These are phyloP conservation scores for Leccinum brunneo-olivaceum DNA, from an alignment of 1,284 basidiomycete genomes.

Conservation along the genomic window DNA sequence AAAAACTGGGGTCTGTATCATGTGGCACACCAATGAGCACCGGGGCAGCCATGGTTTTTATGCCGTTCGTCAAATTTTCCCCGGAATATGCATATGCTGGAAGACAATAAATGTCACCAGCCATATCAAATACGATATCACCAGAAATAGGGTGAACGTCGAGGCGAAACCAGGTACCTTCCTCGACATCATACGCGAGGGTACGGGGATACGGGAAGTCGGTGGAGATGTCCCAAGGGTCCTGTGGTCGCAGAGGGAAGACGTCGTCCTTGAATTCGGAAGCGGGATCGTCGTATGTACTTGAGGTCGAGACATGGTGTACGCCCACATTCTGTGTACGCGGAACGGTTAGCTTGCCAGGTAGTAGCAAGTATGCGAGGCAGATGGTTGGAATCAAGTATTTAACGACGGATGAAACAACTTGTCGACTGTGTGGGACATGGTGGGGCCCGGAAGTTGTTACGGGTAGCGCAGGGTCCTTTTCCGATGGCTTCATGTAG, in stretches of 20 bases:
- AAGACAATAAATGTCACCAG: conserved; percentile 68
- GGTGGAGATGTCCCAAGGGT: conserved; percentile 73
- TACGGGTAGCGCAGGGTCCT: conserved; percentile 18
- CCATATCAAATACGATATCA: conserved; percentile 69
- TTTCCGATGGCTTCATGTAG: no score
- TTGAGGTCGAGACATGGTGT: conserved; percentile 1
- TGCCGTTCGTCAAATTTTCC: conserved; percentile 12
- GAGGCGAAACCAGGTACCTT: conserved; percentile 68
- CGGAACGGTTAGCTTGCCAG: conserved; percentile 3
- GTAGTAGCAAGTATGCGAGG: conserved; percentile 17
- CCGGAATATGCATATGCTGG: conserved; percentile 37
- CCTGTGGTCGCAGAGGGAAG: conserved; percentile 58
- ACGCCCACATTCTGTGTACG: not conserved
- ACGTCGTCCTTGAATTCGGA: conserved; percentile 52
- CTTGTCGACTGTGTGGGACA: conserved; percentile 3
- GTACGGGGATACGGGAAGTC: conserved; percentile 61
- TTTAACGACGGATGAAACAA: conserved; percentile 14
- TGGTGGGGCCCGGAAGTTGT: not conserved
- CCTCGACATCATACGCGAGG: conserved; percentile 60
- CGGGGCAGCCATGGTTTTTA: conserved; percentile 23
- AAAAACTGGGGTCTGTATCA: conserved; percentile 68
- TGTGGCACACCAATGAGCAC: conserved; percentile 49
- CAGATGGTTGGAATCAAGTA: conserved; percentile 18
- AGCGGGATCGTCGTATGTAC: conserved; percentile 28
- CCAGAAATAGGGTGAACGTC: conserved; percentile 63